These are phyloP conservation scores for Tetrahymena elliotti DNA, from an alignment of 73 alveolate species.

Conservation along the genomic window DNA sequence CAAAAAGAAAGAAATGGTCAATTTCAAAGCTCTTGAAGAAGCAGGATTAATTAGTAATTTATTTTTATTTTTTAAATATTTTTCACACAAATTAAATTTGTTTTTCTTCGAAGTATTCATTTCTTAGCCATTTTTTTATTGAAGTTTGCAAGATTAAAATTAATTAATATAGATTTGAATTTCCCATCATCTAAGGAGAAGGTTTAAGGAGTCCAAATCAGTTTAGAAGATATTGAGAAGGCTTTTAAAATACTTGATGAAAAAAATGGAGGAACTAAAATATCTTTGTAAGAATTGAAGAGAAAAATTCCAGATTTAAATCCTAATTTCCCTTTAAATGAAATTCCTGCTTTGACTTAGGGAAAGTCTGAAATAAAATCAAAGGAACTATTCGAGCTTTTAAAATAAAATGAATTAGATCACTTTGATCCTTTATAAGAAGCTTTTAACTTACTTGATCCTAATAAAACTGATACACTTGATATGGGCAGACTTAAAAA, in stretches of 20 bases:
- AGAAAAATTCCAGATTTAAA: conserved; percentile 37
- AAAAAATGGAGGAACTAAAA: conserved; percentile 27
- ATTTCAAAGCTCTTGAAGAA: conserved; percentile 32
- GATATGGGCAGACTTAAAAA: conserved; percentile 31
- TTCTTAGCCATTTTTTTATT: neutral
- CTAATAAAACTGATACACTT: conserved; percentile 12
- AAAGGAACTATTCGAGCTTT: conserved; percentile 22
- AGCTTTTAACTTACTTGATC: conserved; percentile 29
- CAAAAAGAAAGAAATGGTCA: conserved; percentile 31
- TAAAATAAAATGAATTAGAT: conserved; percentile 29
- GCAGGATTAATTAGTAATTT: conserved; percentile 22
- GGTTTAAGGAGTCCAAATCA: conserved; percentile 33
- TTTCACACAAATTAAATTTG: neutral
- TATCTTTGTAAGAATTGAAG: conserved; percentile 15
- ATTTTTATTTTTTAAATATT: neutral
- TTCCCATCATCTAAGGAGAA: neutral
- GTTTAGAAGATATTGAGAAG: conserved; percentile 31
- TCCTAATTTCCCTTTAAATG: conserved; percentile 40
- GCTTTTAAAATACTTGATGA: conserved; percentile 43
- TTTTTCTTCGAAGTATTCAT: no score
- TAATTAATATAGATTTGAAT: neutral
- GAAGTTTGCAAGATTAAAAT: neutral
- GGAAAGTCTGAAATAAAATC: conserved; percentile 38
- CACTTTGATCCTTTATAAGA: conserved; percentile 40
- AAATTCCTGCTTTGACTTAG: conserved; percentile 22